Conservation (phyloP, 768 basidiomycete species). For the Daedaleopsis sinensis region DNA sequence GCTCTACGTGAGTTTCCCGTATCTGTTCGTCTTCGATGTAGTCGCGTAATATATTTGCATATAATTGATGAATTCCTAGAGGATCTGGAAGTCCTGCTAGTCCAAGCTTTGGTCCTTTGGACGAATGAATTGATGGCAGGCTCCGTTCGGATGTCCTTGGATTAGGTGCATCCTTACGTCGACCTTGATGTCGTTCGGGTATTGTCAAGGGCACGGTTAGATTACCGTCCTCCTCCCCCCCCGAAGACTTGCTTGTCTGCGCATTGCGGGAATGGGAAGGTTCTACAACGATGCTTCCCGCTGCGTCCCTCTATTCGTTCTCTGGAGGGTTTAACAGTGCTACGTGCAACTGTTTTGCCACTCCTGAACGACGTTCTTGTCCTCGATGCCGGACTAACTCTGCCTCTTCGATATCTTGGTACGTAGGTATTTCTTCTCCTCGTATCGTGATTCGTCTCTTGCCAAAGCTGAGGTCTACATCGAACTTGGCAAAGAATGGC, state of each 20-base stretch:
- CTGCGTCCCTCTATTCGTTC: background rate
- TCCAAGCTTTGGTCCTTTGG: background rate
- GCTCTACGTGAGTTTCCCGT: background rate
- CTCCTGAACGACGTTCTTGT: too few species aligned
- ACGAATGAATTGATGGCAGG: background rate
- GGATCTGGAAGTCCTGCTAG: background rate
- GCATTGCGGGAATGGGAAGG: background rate
- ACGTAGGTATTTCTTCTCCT: background rate
- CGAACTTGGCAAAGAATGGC: conserved; percentile 26
- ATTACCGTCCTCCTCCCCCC: background rate
- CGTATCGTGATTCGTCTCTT: background rate
- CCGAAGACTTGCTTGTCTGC: background rate
- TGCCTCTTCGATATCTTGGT: background rate
- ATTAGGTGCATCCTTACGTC: background rate
- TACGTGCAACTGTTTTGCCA: background rate
- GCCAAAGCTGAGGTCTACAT: background rate
- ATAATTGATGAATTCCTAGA: background rate
- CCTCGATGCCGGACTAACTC: background rate
- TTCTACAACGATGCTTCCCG: background rate
- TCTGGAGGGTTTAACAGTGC: too few species aligned
- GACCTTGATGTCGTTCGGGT: background rate
- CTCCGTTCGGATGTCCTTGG: background rate
- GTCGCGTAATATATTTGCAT: background rate
- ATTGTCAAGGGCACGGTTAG: background rate
- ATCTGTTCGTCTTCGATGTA: background rate